Percentiles rank a stretch among this genome's conserved stretches.
phyloP scores from a whole-genome alignment of 108 stramenopile genomes.

The Ochromonas danica region DNA sequence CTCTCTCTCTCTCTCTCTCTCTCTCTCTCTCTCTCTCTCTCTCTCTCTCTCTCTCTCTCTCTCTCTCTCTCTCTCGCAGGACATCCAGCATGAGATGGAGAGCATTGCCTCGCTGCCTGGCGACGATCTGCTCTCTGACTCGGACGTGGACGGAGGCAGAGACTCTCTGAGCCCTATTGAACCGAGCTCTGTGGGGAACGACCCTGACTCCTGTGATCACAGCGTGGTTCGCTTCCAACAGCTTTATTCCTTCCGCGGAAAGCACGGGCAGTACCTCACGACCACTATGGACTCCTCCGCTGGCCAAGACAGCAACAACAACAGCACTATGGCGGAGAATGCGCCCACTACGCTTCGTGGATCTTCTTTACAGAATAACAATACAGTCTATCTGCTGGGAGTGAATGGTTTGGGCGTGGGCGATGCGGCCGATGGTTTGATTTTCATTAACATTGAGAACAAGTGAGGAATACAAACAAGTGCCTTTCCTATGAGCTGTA shows the following conservation, averaged over 20 bases:
- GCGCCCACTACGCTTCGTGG: not conserved
- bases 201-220: not conserved
- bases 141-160: no score
- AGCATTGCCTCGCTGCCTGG: no score
- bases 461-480: not conserved
- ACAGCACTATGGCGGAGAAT: not conserved
- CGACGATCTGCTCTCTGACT: no score
- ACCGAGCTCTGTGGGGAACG: no score
- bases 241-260: not conserved
- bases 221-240: slow-evolving; percentile 1
- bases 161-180: no score
- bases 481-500: not conserved
- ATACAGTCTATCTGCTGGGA: slow-evolving; percentile 23
- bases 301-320: not conserved
- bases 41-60: no score
- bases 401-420: slow-evolving; percentile 20
- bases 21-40: no score
- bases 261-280: not conserved
- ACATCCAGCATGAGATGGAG: no score
- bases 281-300: not conserved
- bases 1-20: no score
- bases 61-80: no score
- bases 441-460: slow-evolving; percentile 3
- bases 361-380: not conserved
- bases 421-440: not conserved